Evolutionary conservation across 345 rosid species (phyloP).

Genomic region (Limnanthes douglasii): DNA sequence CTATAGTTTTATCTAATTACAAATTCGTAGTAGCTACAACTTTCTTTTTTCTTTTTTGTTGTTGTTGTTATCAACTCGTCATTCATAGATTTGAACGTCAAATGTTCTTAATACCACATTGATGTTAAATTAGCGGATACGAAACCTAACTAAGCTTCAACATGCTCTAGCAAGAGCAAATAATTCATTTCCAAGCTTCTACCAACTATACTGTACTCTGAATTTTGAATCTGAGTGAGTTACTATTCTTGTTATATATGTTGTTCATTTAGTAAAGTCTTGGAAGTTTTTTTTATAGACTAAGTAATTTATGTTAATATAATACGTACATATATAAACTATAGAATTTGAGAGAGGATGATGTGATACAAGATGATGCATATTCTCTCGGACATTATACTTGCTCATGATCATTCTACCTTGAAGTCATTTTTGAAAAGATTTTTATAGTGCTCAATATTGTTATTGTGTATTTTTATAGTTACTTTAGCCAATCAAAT

Average conservation of each 20-base stretch:
- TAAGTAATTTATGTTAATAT: not conserved
- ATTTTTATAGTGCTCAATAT: conserved; percentile 34
- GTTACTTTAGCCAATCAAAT: conserved; percentile 29
- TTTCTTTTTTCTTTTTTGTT: not conserved
- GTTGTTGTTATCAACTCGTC: too few relatives aligned
- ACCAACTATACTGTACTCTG: conserved; percentile 12
- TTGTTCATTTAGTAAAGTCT: not conserved
- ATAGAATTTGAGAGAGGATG: conserved; percentile 34
- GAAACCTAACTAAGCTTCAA: conserved; percentile 15
- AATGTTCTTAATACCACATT: not conserved
- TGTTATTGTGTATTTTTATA: conserved; percentile 24
- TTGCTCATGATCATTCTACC: conserved; percentile 29
- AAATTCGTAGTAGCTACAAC: too few relatives aligned
- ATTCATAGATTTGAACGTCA: not conserved
- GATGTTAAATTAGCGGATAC: conserved; percentile 30
- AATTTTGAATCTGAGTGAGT: conserved; percentile 26
- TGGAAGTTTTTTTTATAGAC: not conserved
- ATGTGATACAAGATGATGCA: conserved; percentile 26
- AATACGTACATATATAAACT: conserved; percentile 11
- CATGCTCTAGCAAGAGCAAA: conserved; percentile 22
- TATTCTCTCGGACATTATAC: conserved; percentile 31
- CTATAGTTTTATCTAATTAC: too few relatives aligned
- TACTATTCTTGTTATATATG: not conserved
- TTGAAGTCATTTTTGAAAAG: conserved; percentile 31
- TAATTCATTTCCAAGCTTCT: conserved; percentile 22